Evolutionary conservation across 345 rosid genomes (phyloP).

Genomic region (Populus davidiana): DNA sequence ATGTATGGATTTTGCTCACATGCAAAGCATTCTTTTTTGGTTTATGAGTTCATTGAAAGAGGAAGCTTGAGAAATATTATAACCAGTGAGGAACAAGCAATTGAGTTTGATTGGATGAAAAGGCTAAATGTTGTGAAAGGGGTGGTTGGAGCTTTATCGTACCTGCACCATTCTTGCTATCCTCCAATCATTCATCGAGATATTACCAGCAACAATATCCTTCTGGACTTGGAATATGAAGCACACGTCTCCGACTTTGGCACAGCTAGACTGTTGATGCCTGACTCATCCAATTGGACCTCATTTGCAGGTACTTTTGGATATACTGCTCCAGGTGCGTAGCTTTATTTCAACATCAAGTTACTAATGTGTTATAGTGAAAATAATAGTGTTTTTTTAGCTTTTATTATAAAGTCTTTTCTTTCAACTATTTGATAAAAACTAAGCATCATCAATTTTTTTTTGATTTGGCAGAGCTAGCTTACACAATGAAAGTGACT

Average conservation of each 20-base stretch:
- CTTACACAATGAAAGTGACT: too few relatives aligned
- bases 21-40: neutral
- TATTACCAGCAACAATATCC: conserved; percentile 12
- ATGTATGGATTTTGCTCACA: neutral
- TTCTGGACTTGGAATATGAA: neutral
- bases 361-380: too few relatives aligned
- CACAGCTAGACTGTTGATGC: too few relatives aligned
- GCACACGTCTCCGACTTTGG: conserved; percentile 1
- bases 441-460: too few relatives aligned
- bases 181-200: conserved; percentile 10
- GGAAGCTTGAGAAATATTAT: conserved; percentile 9
- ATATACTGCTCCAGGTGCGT: too few relatives aligned
- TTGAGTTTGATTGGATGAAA: neutral
- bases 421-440: neutral
- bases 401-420: too few relatives aligned
- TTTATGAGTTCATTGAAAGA: neutral
- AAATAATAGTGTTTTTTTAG: too few relatives aligned
- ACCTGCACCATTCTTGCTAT: neutral
- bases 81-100: neutral
- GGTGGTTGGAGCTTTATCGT: conserved; percentile 4
- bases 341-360: too few relatives aligned
- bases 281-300: neutral
- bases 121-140: conserved; percentile 9
- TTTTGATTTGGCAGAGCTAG: too few relatives aligned
- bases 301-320: neutral